phyloP scores from a whole-genome alignment of 768 basidiomycete genomes.

The Chalciporus pseudorubinellus region DNA sequence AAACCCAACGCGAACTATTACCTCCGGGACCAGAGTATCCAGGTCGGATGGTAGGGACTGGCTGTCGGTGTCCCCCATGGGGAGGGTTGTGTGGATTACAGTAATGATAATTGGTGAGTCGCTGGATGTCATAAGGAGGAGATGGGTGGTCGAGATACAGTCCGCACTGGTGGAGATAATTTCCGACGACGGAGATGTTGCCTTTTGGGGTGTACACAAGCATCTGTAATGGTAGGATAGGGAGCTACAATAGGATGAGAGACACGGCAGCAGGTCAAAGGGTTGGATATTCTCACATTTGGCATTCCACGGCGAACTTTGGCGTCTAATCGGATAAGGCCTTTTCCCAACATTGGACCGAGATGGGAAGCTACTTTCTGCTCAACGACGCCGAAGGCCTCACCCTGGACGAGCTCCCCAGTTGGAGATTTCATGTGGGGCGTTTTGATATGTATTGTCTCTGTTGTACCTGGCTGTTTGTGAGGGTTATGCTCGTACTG shows the following conservation, averaged over 20 bases:
- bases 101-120: slow-evolving; percentile 65
- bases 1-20: slow-evolving; percentile 49
- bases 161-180: slow-evolving; percentile 64
- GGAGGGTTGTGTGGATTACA: slow-evolving; percentile 88
- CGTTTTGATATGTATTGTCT: slow-evolving; percentile 77
- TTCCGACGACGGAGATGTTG: slow-evolving; percentile 80
- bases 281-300: slow-evolving; percentile 47
- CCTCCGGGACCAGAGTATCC: slow-evolving; percentile 41
- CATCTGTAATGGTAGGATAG: slow-evolving; percentile 79
- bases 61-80: slow-evolving; percentile 55
- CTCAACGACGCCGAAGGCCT: slow-evolving; percentile 81
- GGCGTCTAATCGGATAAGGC: slow-evolving; percentile 77
- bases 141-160: slow-evolving; percentile 81
- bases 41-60: slow-evolving; percentile 40
- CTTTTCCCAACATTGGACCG: slow-evolving; percentile 82
- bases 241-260: slow-evolving; percentile 48
- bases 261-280: slow-evolving; percentile 15
- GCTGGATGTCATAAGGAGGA: slow-evolving; percentile 59
- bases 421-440: slow-evolving; percentile 50
- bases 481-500: slow-evolving; percentile 66
- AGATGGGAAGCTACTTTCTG: slow-evolving; percentile 78
- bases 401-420: slow-evolving; percentile 57
- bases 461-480: slow-evolving; percentile 47
- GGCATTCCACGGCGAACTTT: slow-evolving; percentile 64
- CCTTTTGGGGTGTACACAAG: slow-evolving; percentile 94